phyloP scores from a whole-genome alignment of 306 rosid species.

The Lathyrus oleraceus region DNA sequence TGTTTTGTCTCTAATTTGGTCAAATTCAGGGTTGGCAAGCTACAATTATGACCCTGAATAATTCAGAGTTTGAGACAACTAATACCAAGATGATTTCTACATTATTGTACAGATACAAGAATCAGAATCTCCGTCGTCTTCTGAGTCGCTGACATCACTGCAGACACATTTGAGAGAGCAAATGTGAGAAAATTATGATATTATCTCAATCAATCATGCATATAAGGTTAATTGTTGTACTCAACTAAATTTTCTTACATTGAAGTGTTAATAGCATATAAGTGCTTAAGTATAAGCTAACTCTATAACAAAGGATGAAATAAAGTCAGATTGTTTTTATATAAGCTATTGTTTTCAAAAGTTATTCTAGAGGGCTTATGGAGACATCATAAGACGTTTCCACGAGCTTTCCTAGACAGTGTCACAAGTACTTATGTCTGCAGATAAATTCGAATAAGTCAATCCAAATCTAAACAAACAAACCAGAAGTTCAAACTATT shows the following conservation, averaged over 20 bases:
- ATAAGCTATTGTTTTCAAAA: background rate
- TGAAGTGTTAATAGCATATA: background rate
- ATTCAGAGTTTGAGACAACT: slow-evolving; percentile 47
- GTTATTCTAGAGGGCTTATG: background rate
- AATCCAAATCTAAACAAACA: background rate
- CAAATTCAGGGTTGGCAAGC: slow-evolving; percentile 37
- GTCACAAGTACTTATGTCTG: background rate
- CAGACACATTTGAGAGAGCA: slow-evolving; percentile 44
- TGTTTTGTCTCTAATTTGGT: slow-evolving; percentile 29
- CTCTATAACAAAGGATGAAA: background rate
- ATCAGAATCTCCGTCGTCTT: slow-evolving; percentile 72
- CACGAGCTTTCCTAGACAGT: background rate
- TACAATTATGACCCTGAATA: slow-evolving; percentile 35
- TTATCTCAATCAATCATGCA: background rate
- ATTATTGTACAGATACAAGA: slow-evolving; percentile 76
- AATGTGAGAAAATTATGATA: slow-evolving; percentile 26
- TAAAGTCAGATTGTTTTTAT: background rate
- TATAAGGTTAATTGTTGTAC: no score
- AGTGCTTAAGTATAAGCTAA: background rate
- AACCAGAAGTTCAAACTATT: background rate
- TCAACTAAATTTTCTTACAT: no score
- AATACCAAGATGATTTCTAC: slow-evolving; percentile 53
- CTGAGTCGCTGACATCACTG: slow-evolving; percentile 83
- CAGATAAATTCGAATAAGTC: background rate
- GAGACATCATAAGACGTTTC: background rate